Percentiles rank a stretch among this genome's conserved stretches.
phyloP scores from a whole-genome alignment of 768 basidiomycete genomes.

The Lepiota brunneoincarnata region DNA sequence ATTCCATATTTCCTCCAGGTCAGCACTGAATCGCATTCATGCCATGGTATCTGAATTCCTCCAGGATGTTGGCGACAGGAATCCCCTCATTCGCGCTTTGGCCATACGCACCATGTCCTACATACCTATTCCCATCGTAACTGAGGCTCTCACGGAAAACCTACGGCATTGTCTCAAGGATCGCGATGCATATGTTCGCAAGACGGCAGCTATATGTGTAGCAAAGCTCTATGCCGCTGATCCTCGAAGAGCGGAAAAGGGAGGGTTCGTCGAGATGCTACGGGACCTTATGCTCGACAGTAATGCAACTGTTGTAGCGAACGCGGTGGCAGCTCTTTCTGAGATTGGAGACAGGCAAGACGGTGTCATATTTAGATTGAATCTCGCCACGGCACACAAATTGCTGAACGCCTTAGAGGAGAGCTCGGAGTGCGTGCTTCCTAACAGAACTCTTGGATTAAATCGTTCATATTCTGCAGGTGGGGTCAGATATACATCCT shows the following conservation, averaged over 20 bases:
- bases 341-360: constrained; percentile 96
- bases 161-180: constrained; percentile 91
- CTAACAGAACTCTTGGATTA: constrained; percentile 1
- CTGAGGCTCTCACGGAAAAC: constrained; percentile 83
- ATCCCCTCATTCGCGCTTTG: constrained; percentile 94
- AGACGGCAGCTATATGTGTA: constrained; percentile 97
- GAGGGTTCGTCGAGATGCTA: constrained; percentile 87
- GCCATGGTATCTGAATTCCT: constrained; percentile 15
- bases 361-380: constrained; percentile 89
- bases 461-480: constrained; percentile 41
- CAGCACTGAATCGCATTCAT: constrained; percentile 17
- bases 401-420: constrained; percentile 88
- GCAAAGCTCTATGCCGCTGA: constrained; percentile 93
- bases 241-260: constrained; percentile 80
- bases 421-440: constrained; percentile 86
- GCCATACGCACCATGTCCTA: constrained; percentile 99
- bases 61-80: constrained; percentile 94
- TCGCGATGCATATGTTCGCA: constrained; percentile 95
- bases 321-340: constrained; percentile 94
- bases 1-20: constrained; percentile 91
- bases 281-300: constrained; percentile 89
- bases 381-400: constrained; percentile 84
- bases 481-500: constrained; percentile 99
- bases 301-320: constrained; percentile 97
- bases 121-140: constrained; percentile 89